These are phyloP conservation scores for Ceratobasidium sp. DNA, from an alignment of 1,284 basidiomycete genomes.

Conservation along the genomic window DNA sequence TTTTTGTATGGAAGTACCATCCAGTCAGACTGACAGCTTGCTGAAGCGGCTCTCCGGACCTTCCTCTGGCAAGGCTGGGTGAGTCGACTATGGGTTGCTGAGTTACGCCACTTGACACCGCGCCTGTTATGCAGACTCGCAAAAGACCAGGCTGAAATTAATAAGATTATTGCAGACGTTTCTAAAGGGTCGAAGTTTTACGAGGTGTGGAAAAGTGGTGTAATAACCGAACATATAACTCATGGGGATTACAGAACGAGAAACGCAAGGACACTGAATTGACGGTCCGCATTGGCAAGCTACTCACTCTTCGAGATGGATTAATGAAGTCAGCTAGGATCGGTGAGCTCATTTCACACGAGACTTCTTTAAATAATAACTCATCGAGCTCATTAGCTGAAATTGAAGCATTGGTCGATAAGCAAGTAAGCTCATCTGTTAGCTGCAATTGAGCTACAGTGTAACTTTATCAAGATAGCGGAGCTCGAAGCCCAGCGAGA, in stretches of 20 bases:
- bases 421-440: slow-evolving; percentile 55
- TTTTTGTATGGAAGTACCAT: slow-evolving; percentile 20
- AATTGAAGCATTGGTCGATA: slow-evolving; percentile 46
- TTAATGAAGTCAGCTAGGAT: slow-evolving; percentile 69
- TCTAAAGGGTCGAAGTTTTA: slow-evolving; percentile 89
- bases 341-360: slow-evolving; percentile 60
- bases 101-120: slow-evolving; percentile 35
- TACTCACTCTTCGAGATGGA: slow-evolving; percentile 76
- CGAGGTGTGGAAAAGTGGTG: slow-evolving; percentile 64
- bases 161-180: slow-evolving; percentile 81
- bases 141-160: slow-evolving; percentile 83
- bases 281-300: slow-evolving; percentile 75
- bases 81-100: not conserved
- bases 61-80: slow-evolving; percentile 83
- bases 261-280: slow-evolving; percentile 85
- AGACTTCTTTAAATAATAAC: not conserved
- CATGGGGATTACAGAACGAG: slow-evolving; percentile 70
- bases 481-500: slow-evolving; percentile 85
- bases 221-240: not conserved
- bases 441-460: not conserved
- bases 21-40: slow-evolving; percentile 37
- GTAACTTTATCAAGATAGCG: slow-evolving; percentile 65
- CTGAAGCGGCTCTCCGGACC: slow-evolving; percentile 69
- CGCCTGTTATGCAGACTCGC: slow-evolving; percentile 69
- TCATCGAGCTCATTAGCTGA: slow-evolving; percentile 24